Conservation (phyloP, 768 basidiomycete genomes). For the Lentinula sp. region DNA sequence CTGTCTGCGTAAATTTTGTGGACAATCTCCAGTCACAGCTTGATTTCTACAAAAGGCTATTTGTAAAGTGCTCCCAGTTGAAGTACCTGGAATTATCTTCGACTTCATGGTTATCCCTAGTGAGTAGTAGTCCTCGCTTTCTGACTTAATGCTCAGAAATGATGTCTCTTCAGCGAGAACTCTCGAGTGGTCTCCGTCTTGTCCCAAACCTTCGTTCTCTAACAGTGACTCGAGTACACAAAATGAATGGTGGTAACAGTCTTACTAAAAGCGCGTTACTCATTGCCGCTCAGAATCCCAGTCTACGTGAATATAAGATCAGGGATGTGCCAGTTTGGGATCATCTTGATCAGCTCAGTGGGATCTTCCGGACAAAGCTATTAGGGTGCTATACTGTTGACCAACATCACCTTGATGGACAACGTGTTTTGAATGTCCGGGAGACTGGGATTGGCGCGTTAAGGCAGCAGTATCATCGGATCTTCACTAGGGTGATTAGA, state of each 20-base stretch:
- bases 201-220: conserved; percentile 10
- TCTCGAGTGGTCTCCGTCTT: conserved; percentile 9
- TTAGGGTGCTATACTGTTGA: conserved; percentile 4
- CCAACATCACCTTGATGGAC: background rate
- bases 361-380: conserved; percentile 8
- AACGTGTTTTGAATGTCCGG: background rate
- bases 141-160: background rate
- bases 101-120: conserved; percentile 10
- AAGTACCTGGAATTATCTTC: conserved; percentile 12
- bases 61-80: conserved; percentile 10
- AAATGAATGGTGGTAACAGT: background rate
- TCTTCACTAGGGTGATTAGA: background rate
- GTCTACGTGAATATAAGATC: conserved; percentile 11
- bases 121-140: background rate
- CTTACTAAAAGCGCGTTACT: conserved; percentile 8
- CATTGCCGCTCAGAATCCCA: conserved; percentile 10
- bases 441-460: background rate
- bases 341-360: conserved; percentile 12
- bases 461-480: background rate
- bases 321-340: conserved; percentile 14
- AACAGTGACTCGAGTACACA: conserved; percentile 11
- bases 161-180: conserved; percentile 7
- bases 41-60: conserved; percentile 9
- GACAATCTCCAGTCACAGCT: conserved; percentile 5
- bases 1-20: conserved; percentile 14